Evolutionary conservation across 2,329 filamentous ascomycete genomes (phyloP).

Genomic region (Sporothrix sp.): DNA sequence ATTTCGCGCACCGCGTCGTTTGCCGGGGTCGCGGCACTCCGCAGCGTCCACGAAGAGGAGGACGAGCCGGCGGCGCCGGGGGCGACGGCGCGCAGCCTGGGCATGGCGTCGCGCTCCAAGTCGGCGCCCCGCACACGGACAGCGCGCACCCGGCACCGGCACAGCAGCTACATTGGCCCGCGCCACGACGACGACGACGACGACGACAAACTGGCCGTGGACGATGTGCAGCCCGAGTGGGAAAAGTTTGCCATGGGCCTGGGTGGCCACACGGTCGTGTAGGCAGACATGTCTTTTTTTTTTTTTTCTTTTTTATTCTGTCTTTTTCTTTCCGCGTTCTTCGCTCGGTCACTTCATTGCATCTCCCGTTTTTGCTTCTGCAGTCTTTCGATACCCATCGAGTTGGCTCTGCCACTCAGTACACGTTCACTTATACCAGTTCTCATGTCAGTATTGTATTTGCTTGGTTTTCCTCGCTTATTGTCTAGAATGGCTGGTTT

Average conservation of each 20-base stretch:
- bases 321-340: not conserved
- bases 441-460: too few relatives aligned
- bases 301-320: not conserved
- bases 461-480: too few relatives aligned
- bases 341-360: not conserved
- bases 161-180: constrained; percentile 15
- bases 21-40: constrained; percentile 5
- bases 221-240: constrained; percentile 29
- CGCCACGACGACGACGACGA: constrained; percentile 11
- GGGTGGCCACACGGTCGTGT: constrained; percentile 31
- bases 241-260: constrained; percentile 36
- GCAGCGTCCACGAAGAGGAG: constrained; percentile 12
- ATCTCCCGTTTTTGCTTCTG: too few relatives aligned
- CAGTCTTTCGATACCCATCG: too few relatives aligned
- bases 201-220: not conserved
- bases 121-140: not conserved
- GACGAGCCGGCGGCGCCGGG: not conserved
- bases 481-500: too few relatives aligned
- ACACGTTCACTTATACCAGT: too few relatives aligned
- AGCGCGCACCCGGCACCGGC: not conserved
- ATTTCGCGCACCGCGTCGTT: constrained; percentile 10
- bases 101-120: not conserved
- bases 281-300: not conserved
- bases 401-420: too few relatives aligned
- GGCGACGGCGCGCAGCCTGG: not conserved